Evolutionary conservation across 441 rosid genomes (phyloP).

Genomic region (Flueggea neowawraea): DNA sequence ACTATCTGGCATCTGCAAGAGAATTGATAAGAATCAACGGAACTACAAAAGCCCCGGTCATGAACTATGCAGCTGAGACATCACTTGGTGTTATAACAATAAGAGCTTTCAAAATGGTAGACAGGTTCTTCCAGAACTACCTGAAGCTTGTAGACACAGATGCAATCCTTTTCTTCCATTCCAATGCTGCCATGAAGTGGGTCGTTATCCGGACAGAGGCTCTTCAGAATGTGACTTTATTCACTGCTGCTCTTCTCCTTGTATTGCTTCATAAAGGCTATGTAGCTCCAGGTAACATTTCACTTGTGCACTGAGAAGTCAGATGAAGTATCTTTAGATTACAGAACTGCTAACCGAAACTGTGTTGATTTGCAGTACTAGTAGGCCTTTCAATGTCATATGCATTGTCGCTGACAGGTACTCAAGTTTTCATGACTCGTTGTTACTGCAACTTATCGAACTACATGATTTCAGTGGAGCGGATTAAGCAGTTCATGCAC

Average conservation of each 20-base stretch:
- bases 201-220: slow-evolving; percentile 63
- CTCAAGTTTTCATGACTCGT: slow-evolving; percentile 59
- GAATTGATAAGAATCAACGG: slow-evolving; percentile 86
- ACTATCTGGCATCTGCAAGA: slow-evolving; percentile 74
- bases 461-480: slow-evolving; percentile 74
- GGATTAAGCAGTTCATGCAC: slow-evolving; percentile 87
- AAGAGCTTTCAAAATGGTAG: slow-evolving; percentile 67
- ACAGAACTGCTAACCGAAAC: too few species aligned
- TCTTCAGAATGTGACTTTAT: slow-evolving; percentile 64
- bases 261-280: slow-evolving; percentile 62
- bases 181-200: slow-evolving; percentile 82
- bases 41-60: slow-evolving; percentile 88
- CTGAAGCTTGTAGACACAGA: slow-evolving; percentile 61
- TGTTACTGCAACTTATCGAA: slow-evolving; percentile 79
- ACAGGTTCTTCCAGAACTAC: slow-evolving; percentile 62
- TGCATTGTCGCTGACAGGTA: slow-evolving; percentile 54
- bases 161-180: slow-evolving; percentile 69
- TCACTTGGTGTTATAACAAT: slow-evolving; percentile 77
- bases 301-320: neutral
- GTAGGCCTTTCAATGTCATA: slow-evolving; percentile 92
- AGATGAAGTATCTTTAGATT: too few species aligned
- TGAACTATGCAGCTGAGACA: slow-evolving; percentile 85
- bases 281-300: slow-evolving; percentile 51
- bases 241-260: slow-evolving; percentile 72
- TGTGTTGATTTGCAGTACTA: slow-evolving; percentile 43